Evolutionary conservation across 257 asterid genomes (phyloP).

Genomic region (Schizonepeta tenuifolia): DNA sequence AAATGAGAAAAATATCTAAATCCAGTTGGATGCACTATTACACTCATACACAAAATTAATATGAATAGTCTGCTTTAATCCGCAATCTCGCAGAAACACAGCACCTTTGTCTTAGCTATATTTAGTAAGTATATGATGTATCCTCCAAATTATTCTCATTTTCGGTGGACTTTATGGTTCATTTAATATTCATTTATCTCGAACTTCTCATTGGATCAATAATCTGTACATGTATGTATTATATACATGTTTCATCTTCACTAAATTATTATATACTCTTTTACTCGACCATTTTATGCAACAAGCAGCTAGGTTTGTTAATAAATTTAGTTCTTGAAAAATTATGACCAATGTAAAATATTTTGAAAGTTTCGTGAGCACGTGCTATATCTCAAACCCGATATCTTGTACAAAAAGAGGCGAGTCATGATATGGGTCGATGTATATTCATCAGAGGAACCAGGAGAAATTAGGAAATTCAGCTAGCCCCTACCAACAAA

Average conservation of each 20-base stretch:
- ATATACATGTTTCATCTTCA: not conserved
- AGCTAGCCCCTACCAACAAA: too few species aligned
- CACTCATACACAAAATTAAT: not conserved
- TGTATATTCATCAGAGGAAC: too few species aligned
- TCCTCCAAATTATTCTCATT: constrained; percentile 18
- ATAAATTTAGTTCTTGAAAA: too few species aligned
- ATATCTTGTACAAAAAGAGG: too few species aligned
- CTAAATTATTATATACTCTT: not conserved
- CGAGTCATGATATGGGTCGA: too few species aligned
- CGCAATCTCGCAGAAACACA: constrained; percentile 41
- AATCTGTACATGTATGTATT: not conserved
- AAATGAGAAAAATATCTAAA: not conserved
- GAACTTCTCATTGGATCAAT: not conserved
- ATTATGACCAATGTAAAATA: not conserved
- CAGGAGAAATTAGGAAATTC: too few species aligned
- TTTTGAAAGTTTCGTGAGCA: not conserved
- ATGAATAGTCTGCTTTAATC: constrained; percentile 34
- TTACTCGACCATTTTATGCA: not conserved
- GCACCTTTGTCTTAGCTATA: constrained; percentile 34
- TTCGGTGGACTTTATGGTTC: constrained; percentile 28
- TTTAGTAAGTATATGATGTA: constrained; percentile 26
- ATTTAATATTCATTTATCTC: not conserved
- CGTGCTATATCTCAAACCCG: not conserved
- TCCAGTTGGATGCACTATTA: constrained; percentile 24
- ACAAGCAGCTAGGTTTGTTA: too few species aligned